phyloP scores from a whole-genome alignment of 202 grass and related monocot species.

The Zizania palustris region DNA sequence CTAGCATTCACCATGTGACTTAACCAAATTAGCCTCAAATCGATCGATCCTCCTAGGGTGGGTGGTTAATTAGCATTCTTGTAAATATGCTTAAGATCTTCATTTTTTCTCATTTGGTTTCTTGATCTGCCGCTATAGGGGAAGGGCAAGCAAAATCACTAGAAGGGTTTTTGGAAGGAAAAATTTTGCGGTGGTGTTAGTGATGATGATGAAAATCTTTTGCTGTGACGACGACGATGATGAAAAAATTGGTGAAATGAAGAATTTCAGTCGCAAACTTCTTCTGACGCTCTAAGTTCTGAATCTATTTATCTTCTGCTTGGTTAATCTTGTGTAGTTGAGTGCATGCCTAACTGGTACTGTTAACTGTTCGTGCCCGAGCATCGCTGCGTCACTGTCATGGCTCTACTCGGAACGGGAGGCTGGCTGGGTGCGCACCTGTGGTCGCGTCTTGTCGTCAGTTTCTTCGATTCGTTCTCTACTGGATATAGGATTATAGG shows the following conservation, averaged over 20 bases:
- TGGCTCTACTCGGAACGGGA: slow-evolving; percentile 32
- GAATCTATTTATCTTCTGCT: background rate
- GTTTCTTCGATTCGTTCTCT: background rate
- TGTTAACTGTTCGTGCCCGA: background rate
- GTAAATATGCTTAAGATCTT: slow-evolving; percentile 41
- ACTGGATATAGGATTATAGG: background rate
- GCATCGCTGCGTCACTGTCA: slow-evolving; percentile 30
- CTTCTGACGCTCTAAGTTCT: background rate
- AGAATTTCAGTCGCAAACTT: slow-evolving; percentile 1
- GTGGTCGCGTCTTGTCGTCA: slow-evolving; percentile 10
- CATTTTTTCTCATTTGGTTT: slow-evolving; percentile 6
- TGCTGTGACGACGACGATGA: slow-evolving; percentile 28
- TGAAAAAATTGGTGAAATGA: slow-evolving; percentile 36
- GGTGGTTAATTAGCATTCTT: slow-evolving; percentile 36
- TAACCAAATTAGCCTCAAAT: background rate
- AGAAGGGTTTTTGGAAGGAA: slow-evolving; percentile 47
- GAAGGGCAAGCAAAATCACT: slow-evolving; percentile 20
- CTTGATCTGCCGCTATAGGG: slow-evolving; percentile 44
- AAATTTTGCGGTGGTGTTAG: slow-evolving; percentile 21
- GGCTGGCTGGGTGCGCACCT: background rate
- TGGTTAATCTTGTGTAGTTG: background rate
- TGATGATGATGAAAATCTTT: slow-evolving; percentile 36
- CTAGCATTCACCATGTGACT: slow-evolving; percentile 20
- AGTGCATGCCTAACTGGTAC: background rate
- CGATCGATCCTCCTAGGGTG: slow-evolving; percentile 17